phyloP scores from a whole-genome alignment of 768 basidiomycete species.

The Leccinum rimulosum region DNA sequence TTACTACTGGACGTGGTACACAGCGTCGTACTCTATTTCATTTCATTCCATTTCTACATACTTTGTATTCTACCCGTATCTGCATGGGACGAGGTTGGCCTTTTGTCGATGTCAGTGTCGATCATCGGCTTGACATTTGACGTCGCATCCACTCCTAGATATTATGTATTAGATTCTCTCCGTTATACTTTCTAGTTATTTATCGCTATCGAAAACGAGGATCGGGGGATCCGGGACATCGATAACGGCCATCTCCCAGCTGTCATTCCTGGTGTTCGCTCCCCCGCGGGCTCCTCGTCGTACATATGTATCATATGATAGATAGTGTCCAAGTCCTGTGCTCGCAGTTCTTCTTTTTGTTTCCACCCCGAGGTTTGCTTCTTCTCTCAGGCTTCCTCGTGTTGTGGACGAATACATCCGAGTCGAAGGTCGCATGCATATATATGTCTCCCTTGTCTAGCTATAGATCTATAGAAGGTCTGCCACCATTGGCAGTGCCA shows the following conservation, averaged over 20 bases:
- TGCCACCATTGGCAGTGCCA: neutral
- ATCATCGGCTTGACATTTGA: neutral
- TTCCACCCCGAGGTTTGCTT: neutral
- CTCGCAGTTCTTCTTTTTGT: neutral
- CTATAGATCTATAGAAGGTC: neutral
- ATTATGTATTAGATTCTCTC: neutral
- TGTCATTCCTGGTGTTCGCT: neutral
- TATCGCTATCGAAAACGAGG: neutral
- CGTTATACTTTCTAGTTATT: neutral
- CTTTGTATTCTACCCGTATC: neutral
- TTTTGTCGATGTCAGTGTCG: neutral
- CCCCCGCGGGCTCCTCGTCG: neutral
- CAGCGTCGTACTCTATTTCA: neutral
- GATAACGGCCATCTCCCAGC: neutral
- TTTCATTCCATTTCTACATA: neutral
- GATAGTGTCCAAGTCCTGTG: neutral
- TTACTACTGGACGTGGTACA: neutral
- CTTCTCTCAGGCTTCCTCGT: neutral
- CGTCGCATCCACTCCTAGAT: neutral
- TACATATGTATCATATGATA: neutral
- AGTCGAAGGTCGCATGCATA: neutral
- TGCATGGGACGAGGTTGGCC: neutral
- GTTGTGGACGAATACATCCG: neutral
- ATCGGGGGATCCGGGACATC: neutral
- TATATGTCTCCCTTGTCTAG: neutral